Conservation (phyloP, 495 filamentous ascomycete species). For the Aspergillus funiculosus region DNA sequence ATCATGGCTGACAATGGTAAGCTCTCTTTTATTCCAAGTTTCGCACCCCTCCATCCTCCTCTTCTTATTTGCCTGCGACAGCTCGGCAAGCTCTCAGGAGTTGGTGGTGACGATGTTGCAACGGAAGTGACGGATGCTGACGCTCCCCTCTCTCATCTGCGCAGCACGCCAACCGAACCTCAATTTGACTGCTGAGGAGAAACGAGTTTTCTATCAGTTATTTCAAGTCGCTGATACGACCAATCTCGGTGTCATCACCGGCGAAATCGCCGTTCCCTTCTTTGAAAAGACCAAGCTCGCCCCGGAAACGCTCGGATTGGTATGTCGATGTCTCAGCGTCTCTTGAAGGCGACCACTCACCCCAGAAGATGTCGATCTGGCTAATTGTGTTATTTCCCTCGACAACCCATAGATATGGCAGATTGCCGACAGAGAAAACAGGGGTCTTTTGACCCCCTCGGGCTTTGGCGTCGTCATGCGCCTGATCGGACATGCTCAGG, state of each 20-base stretch:
- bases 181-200: slow-evolving; percentile 87
- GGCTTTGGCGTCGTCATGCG: slow-evolving; percentile 89
- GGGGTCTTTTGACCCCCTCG: slow-evolving; percentile 81
- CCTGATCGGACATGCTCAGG: slow-evolving; percentile 93
- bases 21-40: no score
- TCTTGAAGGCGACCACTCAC: background rate
- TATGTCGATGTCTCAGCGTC: slow-evolving; percentile 34
- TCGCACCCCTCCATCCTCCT: background rate
- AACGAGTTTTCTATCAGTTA: slow-evolving; percentile 84
- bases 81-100: slow-evolving; percentile 26
- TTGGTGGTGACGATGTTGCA: slow-evolving; percentile 12
- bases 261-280: slow-evolving; percentile 93
- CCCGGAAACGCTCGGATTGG: slow-evolving; percentile 81
- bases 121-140: slow-evolving; percentile 27
- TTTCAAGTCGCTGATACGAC: slow-evolving; percentile 88
- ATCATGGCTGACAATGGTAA: slow-evolving; percentile 40
- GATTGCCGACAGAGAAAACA: slow-evolving; percentile 93
- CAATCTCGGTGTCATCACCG: slow-evolving; percentile 86
- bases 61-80: background rate
- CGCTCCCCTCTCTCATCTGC: background rate
- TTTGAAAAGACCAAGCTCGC: slow-evolving; percentile 92
- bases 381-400: slow-evolving; percentile 9
- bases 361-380: background rate
- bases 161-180: slow-evolving; percentile 57
- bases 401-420: slow-evolving; percentile 80